Conservation (phyloP, 306 rosid species). For the Casuarina equisetifolia region DNA sequence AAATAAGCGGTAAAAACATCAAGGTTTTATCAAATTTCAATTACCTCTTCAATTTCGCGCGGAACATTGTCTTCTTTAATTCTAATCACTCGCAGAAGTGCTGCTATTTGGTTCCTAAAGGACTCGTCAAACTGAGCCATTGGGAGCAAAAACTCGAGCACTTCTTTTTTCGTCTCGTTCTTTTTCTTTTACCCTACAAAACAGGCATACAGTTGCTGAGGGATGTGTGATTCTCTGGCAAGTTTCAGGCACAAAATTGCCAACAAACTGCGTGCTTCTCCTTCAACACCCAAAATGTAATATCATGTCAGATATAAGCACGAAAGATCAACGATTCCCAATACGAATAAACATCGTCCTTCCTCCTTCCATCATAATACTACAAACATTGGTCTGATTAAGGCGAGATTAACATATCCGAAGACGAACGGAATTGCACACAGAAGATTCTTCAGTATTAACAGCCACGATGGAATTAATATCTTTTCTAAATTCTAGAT, state of each 20-base stretch:
- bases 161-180: conserved; percentile 18
- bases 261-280: not conserved
- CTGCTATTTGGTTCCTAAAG: conserved; percentile 35
- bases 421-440: not conserved
- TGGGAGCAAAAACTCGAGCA: not conserved
- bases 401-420: not conserved
- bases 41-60: conserved; percentile 66
- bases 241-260: not conserved
- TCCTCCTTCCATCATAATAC: not conserved
- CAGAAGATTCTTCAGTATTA: not conserved
- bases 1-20: not conserved
- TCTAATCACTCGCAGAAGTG: conserved; percentile 33
- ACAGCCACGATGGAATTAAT: not conserved
- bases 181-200: conserved; percentile 11
- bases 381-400: not conserved
- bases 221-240: not conserved
- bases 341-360: not conserved
- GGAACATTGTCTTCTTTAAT: conserved; percentile 53
- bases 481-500: not conserved
- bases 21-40: not conserved
- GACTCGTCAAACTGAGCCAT: conserved; percentile 40
- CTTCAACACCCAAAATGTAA: not conserved
- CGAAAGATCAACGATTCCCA: not conserved
- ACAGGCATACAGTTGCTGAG: conserved; percentile 7
- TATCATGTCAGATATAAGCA: not conserved